Base-by-base conservation (phyloP, 495 filamentous ascomycete species). In the Penicillium steckii region DNA sequence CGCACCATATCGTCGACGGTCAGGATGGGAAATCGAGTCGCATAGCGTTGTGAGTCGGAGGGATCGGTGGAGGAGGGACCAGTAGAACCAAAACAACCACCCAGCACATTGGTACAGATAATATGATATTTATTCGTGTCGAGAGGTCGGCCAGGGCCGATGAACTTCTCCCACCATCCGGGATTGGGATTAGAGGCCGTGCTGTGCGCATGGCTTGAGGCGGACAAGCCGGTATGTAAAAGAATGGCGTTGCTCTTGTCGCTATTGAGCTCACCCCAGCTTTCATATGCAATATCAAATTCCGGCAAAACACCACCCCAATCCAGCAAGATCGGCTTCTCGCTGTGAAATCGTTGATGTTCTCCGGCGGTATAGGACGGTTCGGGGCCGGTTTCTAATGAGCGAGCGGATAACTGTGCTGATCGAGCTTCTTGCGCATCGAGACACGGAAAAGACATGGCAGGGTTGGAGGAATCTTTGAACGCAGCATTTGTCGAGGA, bases 111-210 rank as follows among this genome's bases (percentile, higher is more conserved):
- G 8, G 95, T 97, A 70, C 94, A 99, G 54, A 99, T 90, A 43
- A 99, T 71, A 64, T 87, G 88, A 72, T 95, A 96, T 62, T 90
- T 93, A 61, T 93, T 68, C 2, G 95, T 99, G 68, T 99, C 90
- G 6, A 99, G 68, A 18, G 91, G 85, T 25, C 80, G 78, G 0
- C 90, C 91, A 0, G 95, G 89, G 0, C 94, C 94, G 57, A 99
- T 97, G 68, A 99, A 99, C 67, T 89, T 95, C 74, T 99, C 95
- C 94, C 94, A 99, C 94, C 94, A 99, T 1, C 94, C 94, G 0
- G 89, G 85, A 67, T 95, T 88, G 0, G 88, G 82, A 66, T 97
- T 99, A 12, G 72, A 76, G 29, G 77, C 74, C 19, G 93, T 97
- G 37, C 91, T 96, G 56, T 93, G 91, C 2, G 94, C 94, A 70